Base-by-base conservation (phyloP, 164 flowering plant species). In the Vitis rupestris region DNA sequence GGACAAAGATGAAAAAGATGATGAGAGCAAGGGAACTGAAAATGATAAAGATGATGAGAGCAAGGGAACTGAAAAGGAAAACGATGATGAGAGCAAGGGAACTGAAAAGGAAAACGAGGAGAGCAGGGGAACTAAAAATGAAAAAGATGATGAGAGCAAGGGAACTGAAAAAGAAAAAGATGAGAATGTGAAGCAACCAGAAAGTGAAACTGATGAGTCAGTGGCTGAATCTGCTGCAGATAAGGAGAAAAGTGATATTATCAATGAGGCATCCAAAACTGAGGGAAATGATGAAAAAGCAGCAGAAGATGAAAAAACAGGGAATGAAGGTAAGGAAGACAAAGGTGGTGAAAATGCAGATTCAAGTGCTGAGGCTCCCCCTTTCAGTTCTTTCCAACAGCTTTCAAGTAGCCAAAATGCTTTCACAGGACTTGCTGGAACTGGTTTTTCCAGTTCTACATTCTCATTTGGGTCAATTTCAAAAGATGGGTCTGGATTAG, bases 351-450 rank as follows among this genome's bases (percentile, higher is more conserved):
- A 72, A 63, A 75, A 69, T 66, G 62, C 59, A 44, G 80, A 78
- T 50, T 63, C 82, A 57, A 58, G 71, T 70, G 80, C 48, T 4
- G 82, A 75, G 29, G 64, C 80, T 72, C 65, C 86, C 56, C 70
- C 82, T 47, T 57, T 89, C 71, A 92, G 81, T 76, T 91, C 97
- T 15, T 94, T 94, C 71, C 89, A 78, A 67, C 94, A 90, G 76
- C 87, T 90, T 59, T 92, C 99, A 19, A 90, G 92, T 63, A 84
- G 77, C 79, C 88, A 90, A 80, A 94, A 94, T 82, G 98, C 99
- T 14, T 94, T 92, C 77, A 88, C 93, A 5, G 97, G 97, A 19
- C 81, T 94, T 77, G 79, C 87, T 71, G 97, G 99, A 68, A 89
- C 90, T 66, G 99, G 97, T 23, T 89, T 88, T 80, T 88, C 97